Base-by-base conservation (phyloP, 164 flowering plant species). In the Chimonanthus salicifolius region DNA sequence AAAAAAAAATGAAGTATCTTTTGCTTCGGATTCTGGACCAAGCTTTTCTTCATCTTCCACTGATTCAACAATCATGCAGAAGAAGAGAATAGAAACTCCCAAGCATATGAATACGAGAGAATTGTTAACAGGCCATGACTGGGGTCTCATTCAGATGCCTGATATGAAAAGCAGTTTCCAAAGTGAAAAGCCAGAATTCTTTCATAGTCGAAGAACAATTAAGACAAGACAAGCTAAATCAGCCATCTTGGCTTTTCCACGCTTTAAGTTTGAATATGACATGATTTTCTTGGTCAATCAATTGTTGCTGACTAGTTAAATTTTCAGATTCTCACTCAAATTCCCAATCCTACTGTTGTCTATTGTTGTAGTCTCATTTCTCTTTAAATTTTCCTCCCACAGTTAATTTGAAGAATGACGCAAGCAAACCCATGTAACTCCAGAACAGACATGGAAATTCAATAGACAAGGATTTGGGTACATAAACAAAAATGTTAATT, bases 211-310 rank as follows among this genome's bases (percentile, higher is more conserved):
- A 87, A 71, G 88, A 83, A 71, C 74, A 77, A 43, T 21, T 79
- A 68, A 81, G 84, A 74, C 81, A 83, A 74, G 85, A 86, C 78
- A 86, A 79, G 74, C 74, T 80, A 58, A 81, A 84, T 6, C 88
- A 82, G 65, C 84, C 90, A 58, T 90, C 92, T 74, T 88, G 92
- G 92, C 79, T 89, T 65, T 84, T 84, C 71, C 92, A 87, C 72
- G 88, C 82, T 67, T 78, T 90, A 72, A 89, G 90, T 78, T 73
- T 87, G 73, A 89, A 88, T 71, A 79, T 84, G 80, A 85, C 82
- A 68, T 86, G 74, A 80, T 16, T 15, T n/a, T 67, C 50, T 11
- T 46, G n/a, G 48, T 45, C 47, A 7, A 7, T 45, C 47, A n/a
- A 7, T 13, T 47, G 50, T 46, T 13, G 48, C 20, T 20, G 21